A percentile compares a stretch with the other conserved stretches of the same genome.
Conservation (phyloP, 352 stramenopile species). For the Phytophthora pinifolia region DNA sequence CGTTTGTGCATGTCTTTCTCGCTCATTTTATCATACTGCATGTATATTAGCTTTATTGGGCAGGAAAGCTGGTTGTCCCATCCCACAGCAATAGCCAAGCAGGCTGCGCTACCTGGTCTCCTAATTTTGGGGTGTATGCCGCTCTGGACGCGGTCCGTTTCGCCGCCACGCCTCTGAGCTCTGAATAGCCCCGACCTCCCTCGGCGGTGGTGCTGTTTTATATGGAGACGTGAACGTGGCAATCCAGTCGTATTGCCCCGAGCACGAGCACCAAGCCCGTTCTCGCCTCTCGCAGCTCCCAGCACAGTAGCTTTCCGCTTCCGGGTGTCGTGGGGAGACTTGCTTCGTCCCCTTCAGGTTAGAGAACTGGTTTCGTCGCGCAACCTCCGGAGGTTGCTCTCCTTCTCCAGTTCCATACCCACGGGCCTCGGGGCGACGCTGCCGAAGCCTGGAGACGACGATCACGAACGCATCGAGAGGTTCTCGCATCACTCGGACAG, state of each 20-base stretch:
- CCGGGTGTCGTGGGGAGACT: conserved; percentile 23
- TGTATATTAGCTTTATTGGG: no score
- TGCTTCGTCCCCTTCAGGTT: conserved; percentile 13
- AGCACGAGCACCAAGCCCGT: conserved; percentile 5
- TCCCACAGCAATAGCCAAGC: conserved; percentile 2
- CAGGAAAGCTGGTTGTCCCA: background rate
- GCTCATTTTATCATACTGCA: background rate
- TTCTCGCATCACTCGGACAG: conserved; percentile 31
- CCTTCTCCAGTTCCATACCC: conserved; percentile 28
- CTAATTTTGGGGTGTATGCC: conserved; percentile 17
- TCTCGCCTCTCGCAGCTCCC: background rate
- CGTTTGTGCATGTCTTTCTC: conserved; percentile 1
- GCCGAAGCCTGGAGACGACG: conserved; percentile 7
- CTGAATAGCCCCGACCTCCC: conserved; percentile 21
- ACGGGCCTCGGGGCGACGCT: conserved; percentile 2
- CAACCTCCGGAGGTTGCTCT: conserved; percentile 24
- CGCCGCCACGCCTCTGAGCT: conserved; percentile 4
- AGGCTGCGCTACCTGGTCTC: background rate
- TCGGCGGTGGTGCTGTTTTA: conserved; percentile 5
- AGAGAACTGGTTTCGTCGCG: conserved; percentile 20
- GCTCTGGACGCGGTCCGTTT: conserved; percentile 19
- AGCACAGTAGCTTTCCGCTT: conserved; percentile 8
- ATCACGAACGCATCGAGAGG: conserved; percentile 20
- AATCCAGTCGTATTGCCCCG: conserved; percentile 22
- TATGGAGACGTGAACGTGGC: conserved; percentile 22